Evolutionary conservation across 331 rosid genomes (phyloP).

Genomic region (Quercus tomentella): DNA sequence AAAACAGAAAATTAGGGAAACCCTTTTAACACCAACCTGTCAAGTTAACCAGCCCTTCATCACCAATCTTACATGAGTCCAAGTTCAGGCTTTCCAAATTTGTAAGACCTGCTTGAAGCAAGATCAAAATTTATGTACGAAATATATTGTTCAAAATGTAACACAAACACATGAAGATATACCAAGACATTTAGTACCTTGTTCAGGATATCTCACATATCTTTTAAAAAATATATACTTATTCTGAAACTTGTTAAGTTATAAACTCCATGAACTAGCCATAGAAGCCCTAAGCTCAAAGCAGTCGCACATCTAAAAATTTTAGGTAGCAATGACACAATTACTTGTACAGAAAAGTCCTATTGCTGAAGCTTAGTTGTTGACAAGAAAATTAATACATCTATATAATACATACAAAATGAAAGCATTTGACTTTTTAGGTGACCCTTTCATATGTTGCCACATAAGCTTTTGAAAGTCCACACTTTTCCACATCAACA

Average conservation of each 20-base stretch:
- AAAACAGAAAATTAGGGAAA: not conserved
- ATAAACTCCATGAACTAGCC: not conserved
- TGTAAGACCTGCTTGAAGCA: constrained; percentile 54
- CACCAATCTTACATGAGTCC: constrained; percentile 84
- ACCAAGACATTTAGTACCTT: not conserved
- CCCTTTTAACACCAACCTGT: constrained; percentile 49
- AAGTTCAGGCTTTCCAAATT: constrained; percentile 85
- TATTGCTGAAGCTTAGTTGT: not conserved
- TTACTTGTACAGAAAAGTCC: not conserved
- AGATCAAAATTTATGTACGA: not conserved
- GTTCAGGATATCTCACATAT: not conserved
- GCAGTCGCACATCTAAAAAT: not conserved
- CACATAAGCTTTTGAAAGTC: no score
- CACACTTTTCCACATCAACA: no score
- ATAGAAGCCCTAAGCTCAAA: not conserved
- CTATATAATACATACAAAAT: no score
- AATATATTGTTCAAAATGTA: not conserved
- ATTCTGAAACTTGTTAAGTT: no score
- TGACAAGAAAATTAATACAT: not conserved
- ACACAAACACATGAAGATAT: not conserved
- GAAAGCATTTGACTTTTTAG: no score
- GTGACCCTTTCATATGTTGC: no score
- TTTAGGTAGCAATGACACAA: not conserved
- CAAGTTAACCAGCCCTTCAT: constrained; percentile 74
- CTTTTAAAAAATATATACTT: not conserved